phyloP scores from a whole-genome alignment of 1,284 basidiomycete genomes.

The Fomitopsis schrenkii region DNA sequence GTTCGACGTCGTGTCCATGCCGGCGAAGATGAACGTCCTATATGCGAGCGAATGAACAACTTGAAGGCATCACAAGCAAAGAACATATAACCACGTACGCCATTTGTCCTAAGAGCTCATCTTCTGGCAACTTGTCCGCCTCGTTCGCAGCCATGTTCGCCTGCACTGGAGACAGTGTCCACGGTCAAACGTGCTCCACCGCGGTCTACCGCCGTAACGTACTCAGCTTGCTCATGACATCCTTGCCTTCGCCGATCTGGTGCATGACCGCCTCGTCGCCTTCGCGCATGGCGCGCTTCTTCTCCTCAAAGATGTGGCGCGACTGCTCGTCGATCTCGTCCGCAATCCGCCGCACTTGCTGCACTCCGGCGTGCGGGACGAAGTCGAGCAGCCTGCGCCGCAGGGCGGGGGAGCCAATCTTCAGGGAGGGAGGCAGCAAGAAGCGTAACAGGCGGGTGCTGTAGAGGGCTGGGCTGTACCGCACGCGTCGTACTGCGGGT shows the following conservation, averaged over 20 bases:
- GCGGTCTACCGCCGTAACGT: conserved; percentile 2
- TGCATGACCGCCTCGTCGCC: conserved; percentile 23
- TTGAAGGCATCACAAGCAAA: background rate
- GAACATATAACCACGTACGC: conserved; percentile 13
- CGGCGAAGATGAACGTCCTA: conserved; percentile 10
- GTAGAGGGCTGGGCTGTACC: conserved; percentile 12
- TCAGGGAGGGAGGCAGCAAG: conserved; percentile 11
- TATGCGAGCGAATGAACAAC: background rate
- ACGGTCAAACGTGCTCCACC: background rate
- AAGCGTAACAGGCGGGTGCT: conserved; percentile 5
- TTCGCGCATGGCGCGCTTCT: conserved; percentile 20
- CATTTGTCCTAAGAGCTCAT: conserved; percentile 24
- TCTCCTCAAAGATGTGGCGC: conserved; percentile 15
- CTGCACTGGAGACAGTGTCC: conserved; percentile 1
- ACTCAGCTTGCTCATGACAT: conserved; percentile 29
- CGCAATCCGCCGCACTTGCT: conserved; percentile 11
- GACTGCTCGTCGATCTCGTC: conserved; percentile 17
- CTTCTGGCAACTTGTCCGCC: conserved; percentile 22
- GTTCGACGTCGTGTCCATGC: conserved; percentile 10
- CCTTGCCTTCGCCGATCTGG: conserved; percentile 26
- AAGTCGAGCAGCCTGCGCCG: conserved; percentile 12
- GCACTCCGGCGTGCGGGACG: conserved; percentile 13
- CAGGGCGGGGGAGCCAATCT: conserved; percentile 6
- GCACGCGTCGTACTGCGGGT: background rate
- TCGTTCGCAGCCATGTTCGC: conserved; percentile 19